A percentile compares a stretch with the other conserved stretches of the same genome.
phyloP scores from a whole-genome alignment of 148 eudicot species.

The Amaranthus palmeri region DNA sequence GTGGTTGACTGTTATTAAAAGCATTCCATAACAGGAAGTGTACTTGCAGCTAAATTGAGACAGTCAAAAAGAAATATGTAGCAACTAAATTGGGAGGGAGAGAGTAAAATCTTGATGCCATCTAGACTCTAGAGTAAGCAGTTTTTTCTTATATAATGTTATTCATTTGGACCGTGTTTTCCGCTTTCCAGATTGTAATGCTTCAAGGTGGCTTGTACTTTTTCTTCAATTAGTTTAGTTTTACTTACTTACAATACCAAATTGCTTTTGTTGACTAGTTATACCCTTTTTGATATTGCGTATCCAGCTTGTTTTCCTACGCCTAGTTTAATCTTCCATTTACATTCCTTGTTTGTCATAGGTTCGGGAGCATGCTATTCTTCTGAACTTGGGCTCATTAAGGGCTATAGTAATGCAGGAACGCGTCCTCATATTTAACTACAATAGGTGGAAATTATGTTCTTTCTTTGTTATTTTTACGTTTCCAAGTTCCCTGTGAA shows the following conservation, averaged over 20 bases:
- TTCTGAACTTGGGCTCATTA: slow-evolving; percentile 88
- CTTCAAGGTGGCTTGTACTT: neutral
- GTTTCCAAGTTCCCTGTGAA: neutral
- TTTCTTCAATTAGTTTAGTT: too few relatives aligned
- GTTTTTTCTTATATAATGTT: too few relatives aligned
- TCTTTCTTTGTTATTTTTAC: neutral
- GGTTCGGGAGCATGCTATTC: slow-evolving; percentile 90
- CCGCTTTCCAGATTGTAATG: neutral
- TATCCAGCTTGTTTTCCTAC: neutral
- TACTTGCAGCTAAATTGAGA: too few relatives aligned
- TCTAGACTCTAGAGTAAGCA: too few relatives aligned
- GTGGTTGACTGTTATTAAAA: too few relatives aligned
- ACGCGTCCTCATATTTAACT: slow-evolving; percentile 82
- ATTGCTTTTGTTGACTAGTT: neutral
- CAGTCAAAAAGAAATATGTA: too few relatives aligned
- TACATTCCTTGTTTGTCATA: slow-evolving; percentile 28
- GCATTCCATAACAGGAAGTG: too few relatives aligned
- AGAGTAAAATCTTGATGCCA: too few relatives aligned
- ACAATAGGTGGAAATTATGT: slow-evolving; percentile 59
- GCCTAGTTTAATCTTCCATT: slow-evolving; percentile 11
- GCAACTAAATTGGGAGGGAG: too few relatives aligned
- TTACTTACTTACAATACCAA: too few relatives aligned
- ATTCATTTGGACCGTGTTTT: neutral
- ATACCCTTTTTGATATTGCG: neutral
- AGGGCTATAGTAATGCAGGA: slow-evolving; percentile 98